Conservation (phyloP, 1,139 yeast species). For the Blastobotrys capitulatus region DNA sequence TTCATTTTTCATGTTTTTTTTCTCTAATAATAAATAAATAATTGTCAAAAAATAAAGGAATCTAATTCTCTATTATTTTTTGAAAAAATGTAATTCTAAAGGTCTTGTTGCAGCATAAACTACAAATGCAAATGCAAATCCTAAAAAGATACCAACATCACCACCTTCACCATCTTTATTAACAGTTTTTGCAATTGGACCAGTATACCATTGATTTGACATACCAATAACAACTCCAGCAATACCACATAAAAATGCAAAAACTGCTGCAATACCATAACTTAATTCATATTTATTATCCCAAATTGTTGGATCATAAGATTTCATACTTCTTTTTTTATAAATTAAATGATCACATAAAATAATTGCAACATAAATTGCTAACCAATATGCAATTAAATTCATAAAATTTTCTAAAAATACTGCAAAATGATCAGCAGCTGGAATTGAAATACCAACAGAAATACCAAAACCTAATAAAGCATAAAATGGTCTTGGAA, state of each 20-base stretch:
- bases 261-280: conserved; percentile 67
- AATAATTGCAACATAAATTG: conserved; percentile 70
- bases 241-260: conserved; percentile 77
- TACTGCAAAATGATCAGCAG: conserved; percentile 61
- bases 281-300: conserved; percentile 55
- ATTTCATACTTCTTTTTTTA: conserved; percentile 44
- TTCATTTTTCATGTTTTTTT: too few species aligned
- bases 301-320: conserved; percentile 61
- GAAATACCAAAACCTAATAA: conserved; percentile 67
- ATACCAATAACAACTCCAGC: conserved; percentile 85
- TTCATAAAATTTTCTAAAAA: conserved; percentile 87
- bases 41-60: too few species aligned
- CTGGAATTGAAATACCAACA: conserved; percentile 85
- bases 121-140: conserved; percentile 61
- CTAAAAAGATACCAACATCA: conserved; percentile 83
- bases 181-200: conserved; percentile 57
- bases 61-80: too few species aligned
- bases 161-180: conserved; percentile 55
- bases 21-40: too few species aligned
- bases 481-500: conserved; percentile 85
- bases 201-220: conserved; percentile 78
- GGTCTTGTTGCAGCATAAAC: conserved; percentile 59
- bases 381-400: conserved; percentile 83
- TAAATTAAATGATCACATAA: conserved; percentile 75
- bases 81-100: conserved; percentile 42